These are phyloP conservation scores for Geotrichum fermentans DNA, from an alignment of 1,139 yeast genomes.

Conservation along the genomic window DNA sequence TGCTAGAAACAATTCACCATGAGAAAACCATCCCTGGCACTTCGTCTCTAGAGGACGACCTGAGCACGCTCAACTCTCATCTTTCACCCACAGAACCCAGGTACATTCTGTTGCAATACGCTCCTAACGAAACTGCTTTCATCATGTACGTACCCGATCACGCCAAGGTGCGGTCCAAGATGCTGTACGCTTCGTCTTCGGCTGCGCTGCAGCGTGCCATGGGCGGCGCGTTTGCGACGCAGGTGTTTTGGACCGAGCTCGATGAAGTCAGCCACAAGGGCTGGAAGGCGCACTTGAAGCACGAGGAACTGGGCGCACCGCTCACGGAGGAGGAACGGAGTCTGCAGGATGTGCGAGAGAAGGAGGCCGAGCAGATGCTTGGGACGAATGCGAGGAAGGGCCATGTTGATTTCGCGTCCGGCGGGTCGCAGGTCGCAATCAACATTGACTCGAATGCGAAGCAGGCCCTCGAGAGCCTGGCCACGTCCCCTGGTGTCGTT, in stretches of 20 bases:
- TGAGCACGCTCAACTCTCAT: slow-evolving; percentile 39
- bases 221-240: slow-evolving; percentile 59
- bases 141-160: slow-evolving; percentile 82
- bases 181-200: slow-evolving; percentile 91
- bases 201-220: slow-evolving; percentile 67
- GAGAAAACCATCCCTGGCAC: slow-evolving; percentile 31
- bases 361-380: slow-evolving; percentile 34
- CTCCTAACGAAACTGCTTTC: slow-evolving; percentile 39
- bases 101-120: slow-evolving; percentile 52
- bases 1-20: slow-evolving; percentile 39
- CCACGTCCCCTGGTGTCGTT: slow-evolving; percentile 20
- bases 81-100: slow-evolving; percentile 51
- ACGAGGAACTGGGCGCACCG: slow-evolving; percentile 41
- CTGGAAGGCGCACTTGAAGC: slow-evolving; percentile 43
- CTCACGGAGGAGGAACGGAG: slow-evolving; percentile 60
- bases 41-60: slow-evolving; percentile 38
- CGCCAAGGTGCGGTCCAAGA: slow-evolving; percentile 77
- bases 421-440: slow-evolving; percentile 8
- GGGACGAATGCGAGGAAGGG: slow-evolving; percentile 31
- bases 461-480: slow-evolving; percentile 16
- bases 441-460: slow-evolving; percentile 7
- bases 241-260: slow-evolving; percentile 51
- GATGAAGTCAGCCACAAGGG: slow-evolving; percentile 56
- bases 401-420: slow-evolving; percentile 23
- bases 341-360: slow-evolving; percentile 44